Evolutionary conservation across 78 protist genomes (phyloP), one percentile per base, ranked within the genome.

Genomic region (Pigoraptor vietnamica): DNA sequence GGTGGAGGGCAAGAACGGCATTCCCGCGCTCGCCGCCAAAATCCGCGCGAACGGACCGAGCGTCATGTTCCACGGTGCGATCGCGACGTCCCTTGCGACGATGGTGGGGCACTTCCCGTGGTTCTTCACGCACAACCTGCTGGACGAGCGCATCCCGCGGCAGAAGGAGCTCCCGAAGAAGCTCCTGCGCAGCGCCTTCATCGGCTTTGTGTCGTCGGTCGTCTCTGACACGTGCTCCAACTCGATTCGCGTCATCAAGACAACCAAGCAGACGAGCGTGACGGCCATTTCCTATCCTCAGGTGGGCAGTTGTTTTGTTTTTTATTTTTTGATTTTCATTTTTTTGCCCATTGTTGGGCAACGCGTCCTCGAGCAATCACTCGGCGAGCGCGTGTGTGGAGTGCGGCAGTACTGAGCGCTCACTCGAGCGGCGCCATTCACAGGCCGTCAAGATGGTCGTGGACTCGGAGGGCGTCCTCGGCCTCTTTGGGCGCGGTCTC

Each of bases 201-300:
- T 96, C 21, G 97, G 98, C 24, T 95, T 96, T 88, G 86, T 92
- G 40, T 14, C 96, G 33, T 88, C 94, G 0, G 97, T 86, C 32
- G 96, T 97, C 24, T 95, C 97, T 1, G 98, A 97, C 93, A 95
- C 97, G 1, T 0, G 6, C 90, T 93, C 96, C 48, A 97, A 97
- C 94, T 93, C 96, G 1, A 81, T 97, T 40, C 96, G 98, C 23
- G 98, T 97, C 32, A 24, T 95, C 89, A 97, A 97, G 92, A 96
- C 97, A 2, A 92, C 92, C 21, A 55, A 87, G 91, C 95, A 94
- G 40, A 92, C 94, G 36, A 24, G 25, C 33, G 40, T 9, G n/a
- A 86, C 55, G 10, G 37, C 36, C 35, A 88, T 93, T 34, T 24
- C 93, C 32, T 92, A 94, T 81, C 10, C 25, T 25, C 90, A 92